These are phyloP conservation scores for Rugonectria rugulosa DNA, from an alignment of 2,329 filamentous ascomycete genomes.

Conservation along the genomic window DNA sequence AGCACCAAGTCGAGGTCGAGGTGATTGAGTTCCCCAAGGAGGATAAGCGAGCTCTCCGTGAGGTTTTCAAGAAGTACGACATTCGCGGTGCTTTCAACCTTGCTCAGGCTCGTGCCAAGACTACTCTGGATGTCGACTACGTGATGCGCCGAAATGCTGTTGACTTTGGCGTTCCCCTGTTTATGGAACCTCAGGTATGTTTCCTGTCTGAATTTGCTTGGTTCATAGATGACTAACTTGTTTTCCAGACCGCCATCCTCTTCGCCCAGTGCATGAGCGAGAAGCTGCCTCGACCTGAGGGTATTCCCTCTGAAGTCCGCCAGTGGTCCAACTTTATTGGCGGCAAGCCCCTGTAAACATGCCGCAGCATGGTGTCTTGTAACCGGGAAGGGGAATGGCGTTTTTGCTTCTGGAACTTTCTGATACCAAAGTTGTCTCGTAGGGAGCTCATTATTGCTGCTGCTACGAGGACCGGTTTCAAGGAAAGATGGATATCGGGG, in stretches of 20 bases:
- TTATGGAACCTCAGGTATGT: constrained; percentile 96
- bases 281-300: constrained; percentile 89
- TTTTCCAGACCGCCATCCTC: constrained; percentile 82
- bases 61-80: constrained; percentile 97
- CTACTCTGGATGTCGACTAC: constrained; percentile 90
- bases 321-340: constrained; percentile 97
- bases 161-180: constrained; percentile 95
- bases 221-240: constrained; percentile 40
- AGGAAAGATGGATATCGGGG: constrained; percentile 6
- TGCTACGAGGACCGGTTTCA: constrained; percentile 8
- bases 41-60: constrained; percentile 92
- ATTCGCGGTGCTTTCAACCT: constrained; percentile 97
- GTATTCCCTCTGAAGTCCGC: constrained; percentile 89
- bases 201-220: too few species aligned
- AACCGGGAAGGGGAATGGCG: constrained; percentile 24
- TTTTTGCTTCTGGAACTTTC: constrained; percentile 33
- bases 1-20: constrained; percentile 76
- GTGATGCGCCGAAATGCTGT: constrained; percentile 98
- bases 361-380: constrained; percentile 8
- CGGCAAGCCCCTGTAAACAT: constrained; percentile 75
- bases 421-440: constrained; percentile 20
- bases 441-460: constrained; percentile 15
- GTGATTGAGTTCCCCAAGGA: constrained; percentile 97
- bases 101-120: constrained; percentile 83
- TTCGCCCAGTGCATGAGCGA: constrained; percentile 97